Percentiles rank a stretch among this genome's conserved stretches.
These are phyloP conservation scores for Cymbopogon flexuosus DNA, from an alignment of 202 grass and related monocot species.

Conservation along the genomic window DNA sequence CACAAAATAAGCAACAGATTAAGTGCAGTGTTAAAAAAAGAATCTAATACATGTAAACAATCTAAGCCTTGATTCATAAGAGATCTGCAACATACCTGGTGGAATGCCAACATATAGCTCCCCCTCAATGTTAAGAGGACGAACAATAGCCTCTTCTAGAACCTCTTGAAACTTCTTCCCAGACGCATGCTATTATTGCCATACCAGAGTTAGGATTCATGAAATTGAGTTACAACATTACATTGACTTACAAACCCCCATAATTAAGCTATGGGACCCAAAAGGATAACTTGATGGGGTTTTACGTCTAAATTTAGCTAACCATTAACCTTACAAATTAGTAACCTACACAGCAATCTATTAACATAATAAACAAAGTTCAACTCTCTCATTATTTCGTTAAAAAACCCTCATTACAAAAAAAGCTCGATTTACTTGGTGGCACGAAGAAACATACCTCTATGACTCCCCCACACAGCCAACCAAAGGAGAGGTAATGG, in stretches of 20 bases:
- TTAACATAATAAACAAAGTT: constrained; percentile 3
- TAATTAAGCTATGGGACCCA: not conserved
- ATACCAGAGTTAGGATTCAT: not conserved
- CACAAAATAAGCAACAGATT: not conserved
- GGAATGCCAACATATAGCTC: constrained; percentile 96
- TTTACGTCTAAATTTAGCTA: not conserved
- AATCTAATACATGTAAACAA: not conserved
- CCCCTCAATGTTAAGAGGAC: constrained; percentile 80
- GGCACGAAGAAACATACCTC: constrained; percentile 52
- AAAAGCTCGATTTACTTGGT: not conserved
- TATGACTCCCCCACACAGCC: constrained; percentile 92
- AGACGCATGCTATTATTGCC: constrained; percentile 60
- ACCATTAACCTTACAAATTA: not conserved
- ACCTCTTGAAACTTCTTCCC: constrained; percentile 94
- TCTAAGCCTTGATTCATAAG: not conserved
- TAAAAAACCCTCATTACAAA: not conserved
- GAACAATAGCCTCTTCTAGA: constrained; percentile 85
- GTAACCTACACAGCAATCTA: not conserved
- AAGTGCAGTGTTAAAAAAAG: not conserved
- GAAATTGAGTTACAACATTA: constrained; percentile 17
- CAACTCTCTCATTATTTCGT: not conserved
- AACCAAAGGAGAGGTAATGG: constrained; percentile 95
- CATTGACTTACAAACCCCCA: not conserved
- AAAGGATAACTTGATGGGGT: not conserved
- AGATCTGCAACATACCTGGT: constrained; percentile 47